phyloP scores from a whole-genome alignment of 495 filamentous ascomycete species.

The Penicillium maclennaniae region DNA sequence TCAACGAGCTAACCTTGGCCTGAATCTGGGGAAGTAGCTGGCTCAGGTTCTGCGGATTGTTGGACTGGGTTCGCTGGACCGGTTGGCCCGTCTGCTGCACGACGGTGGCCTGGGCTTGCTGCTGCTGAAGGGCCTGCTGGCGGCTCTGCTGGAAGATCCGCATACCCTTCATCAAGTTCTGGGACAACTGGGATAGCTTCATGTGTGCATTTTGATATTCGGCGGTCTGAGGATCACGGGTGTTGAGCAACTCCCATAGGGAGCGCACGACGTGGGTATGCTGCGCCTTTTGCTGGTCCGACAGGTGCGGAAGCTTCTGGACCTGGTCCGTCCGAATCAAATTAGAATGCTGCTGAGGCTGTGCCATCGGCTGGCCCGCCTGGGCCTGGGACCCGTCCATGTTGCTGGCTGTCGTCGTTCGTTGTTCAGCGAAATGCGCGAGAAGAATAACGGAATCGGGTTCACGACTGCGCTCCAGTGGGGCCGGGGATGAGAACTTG shows the following conservation, averaged over 20 bases:
- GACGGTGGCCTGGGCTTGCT: constrained; percentile 16
- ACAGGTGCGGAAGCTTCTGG: constrained; percentile 47
- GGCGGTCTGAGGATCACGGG: constrained; percentile 46
- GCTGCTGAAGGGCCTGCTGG: constrained; percentile 37
- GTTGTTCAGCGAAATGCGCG: not conserved
- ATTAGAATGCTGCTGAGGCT: constrained; percentile 42
- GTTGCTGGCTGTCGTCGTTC: constrained; percentile 1
- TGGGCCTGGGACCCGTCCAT: constrained; percentile 38
- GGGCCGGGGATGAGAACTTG: not conserved
- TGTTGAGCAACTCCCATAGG: constrained; percentile 60
- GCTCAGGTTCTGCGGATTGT: constrained; percentile 38
- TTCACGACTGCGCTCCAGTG: not conserved
- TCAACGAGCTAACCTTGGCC: constrained; percentile 43
- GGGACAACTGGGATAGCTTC: constrained; percentile 62
- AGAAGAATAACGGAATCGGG: not conserved
- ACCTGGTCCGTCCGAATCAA: constrained; percentile 52
- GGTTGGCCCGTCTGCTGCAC: constrained; percentile 34
- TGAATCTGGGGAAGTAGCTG: constrained; percentile 44
- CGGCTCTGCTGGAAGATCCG: constrained; percentile 43
- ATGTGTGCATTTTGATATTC: constrained; percentile 60
- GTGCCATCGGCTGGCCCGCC: constrained; percentile 32
- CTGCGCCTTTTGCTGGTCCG: constrained; percentile 59
- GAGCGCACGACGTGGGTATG: constrained; percentile 60
- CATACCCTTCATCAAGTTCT: constrained; percentile 58
- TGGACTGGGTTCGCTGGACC: constrained; percentile 34